These are phyloP conservation scores for Malassezia nana DNA, from an alignment of 1,284 basidiomycete genomes.

Conservation along the genomic window DNA sequence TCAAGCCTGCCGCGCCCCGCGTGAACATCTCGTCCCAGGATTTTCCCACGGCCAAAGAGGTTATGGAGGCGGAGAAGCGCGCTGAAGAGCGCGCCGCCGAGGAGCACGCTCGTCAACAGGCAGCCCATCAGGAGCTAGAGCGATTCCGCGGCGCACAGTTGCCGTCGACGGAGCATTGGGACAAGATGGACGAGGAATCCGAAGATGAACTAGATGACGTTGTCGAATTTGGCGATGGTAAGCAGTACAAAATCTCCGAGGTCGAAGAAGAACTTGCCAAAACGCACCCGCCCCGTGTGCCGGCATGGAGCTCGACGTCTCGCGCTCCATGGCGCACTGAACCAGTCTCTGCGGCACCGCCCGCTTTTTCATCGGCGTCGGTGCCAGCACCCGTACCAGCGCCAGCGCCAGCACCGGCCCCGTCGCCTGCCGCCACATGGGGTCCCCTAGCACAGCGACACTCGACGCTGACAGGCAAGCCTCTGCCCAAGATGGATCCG, in stretches of 20 bases:
- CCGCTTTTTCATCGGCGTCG: not conserved
- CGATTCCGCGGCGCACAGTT: constrained; percentile 38
- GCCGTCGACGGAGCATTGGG: constrained; percentile 39
- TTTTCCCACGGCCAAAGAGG: constrained; percentile 46
- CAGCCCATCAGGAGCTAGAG: constrained; percentile 33
- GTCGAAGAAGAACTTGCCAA: constrained; percentile 12
- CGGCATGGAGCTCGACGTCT: constrained; percentile 1
- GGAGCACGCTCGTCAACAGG: constrained; percentile 23
- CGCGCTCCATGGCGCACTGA: not conserved
- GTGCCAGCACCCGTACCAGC: not conserved
- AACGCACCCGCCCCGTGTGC: constrained; percentile 7
- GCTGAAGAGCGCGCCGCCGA: constrained; percentile 37
- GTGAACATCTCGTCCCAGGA: constrained; percentile 21
- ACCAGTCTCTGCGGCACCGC: not conserved
- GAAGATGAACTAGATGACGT: constrained; percentile 42
- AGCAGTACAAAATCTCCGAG: constrained; percentile 43
- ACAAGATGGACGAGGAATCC: constrained; percentile 44
- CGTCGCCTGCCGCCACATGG: constrained; percentile 19
- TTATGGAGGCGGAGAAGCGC: constrained; percentile 30
- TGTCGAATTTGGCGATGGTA: constrained; percentile 45
- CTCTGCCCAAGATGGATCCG: constrained; percentile 9
- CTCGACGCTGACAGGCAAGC: constrained; percentile 24
- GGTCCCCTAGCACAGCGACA: constrained; percentile 36
- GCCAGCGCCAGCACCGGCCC: not conserved
- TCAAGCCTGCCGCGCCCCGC: not conserved